phyloP scores from a whole-genome alignment of 192 early-diverging fungal species.

The Mortierella alpina region DNA sequence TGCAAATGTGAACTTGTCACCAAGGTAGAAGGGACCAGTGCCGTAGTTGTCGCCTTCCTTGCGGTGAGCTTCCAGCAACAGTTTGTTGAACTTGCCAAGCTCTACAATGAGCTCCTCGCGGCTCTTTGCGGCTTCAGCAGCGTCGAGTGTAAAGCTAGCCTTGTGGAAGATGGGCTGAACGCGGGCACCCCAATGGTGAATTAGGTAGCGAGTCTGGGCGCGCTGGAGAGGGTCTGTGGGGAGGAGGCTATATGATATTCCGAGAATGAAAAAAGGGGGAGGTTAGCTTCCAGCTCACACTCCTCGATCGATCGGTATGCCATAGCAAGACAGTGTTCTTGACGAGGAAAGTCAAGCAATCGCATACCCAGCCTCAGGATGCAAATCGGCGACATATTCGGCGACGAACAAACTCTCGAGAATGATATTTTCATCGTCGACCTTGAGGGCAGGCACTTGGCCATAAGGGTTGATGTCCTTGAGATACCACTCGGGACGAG shows the following conservation, averaged over 20 bases:
- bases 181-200: constrained; percentile 55
- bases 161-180: constrained; percentile 35
- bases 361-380: constrained; percentile 62
- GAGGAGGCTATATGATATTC: constrained; percentile 40
- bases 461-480: constrained; percentile 74
- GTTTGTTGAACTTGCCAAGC: constrained; percentile 51
- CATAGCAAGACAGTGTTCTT: no score
- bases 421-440: constrained; percentile 64
- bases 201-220: constrained; percentile 56
- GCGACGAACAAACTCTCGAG: constrained; percentile 75
- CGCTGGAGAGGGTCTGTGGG: constrained; percentile 58
- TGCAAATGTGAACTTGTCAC: constrained; percentile 58
- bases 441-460: constrained; percentile 73
- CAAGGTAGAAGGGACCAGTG: constrained; percentile 58
- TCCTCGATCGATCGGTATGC: not conserved
- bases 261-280: not conserved
- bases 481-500: constrained; percentile 70
- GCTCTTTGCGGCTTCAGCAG: constrained; percentile 34
- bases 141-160: constrained; percentile 17
- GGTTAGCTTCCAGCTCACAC: not conserved
- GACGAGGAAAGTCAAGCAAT: constrained; percentile 1
- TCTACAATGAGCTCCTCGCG: constrained; percentile 36
- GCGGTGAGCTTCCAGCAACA: constrained; percentile 31
- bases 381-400: constrained; percentile 73
- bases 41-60: constrained; percentile 43